Evolutionary conservation across 202 grass and related monocot species (phyloP), one percentile per base, ranked within the genome.

Genomic region (Brachypodium distachyon): DNA sequence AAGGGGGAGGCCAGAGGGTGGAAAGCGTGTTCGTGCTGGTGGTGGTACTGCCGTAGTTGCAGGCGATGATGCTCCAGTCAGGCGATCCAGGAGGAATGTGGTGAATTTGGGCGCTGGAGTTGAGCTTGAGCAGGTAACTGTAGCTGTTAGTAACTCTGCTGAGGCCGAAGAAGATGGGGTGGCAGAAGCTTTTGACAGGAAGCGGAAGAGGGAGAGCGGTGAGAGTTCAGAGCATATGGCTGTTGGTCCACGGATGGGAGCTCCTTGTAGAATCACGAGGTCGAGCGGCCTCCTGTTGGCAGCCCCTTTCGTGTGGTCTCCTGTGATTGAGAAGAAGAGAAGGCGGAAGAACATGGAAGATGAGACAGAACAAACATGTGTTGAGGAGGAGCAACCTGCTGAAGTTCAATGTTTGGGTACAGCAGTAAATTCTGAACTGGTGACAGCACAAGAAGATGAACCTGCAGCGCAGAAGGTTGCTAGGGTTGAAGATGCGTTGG

Each of bases 311-410:
- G 13, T 73, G 50, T 22, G 21, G 10, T 46, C 67, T 59, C 80
- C 47, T 37, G 19, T 27, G 19, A 34, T 55, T 43, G 80, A 74
- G 68, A 83, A 77, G 21, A 87, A 79, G 68, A 61, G 36, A 54
- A 43, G 36, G 14, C 28, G 26, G 59, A 59, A 41, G 13, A 87
- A 68, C 42, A 43, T 34, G 23, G 27, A 16, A 28, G 68, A 22
- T 38, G 40, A 4, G 18, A 44, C 73, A 8, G 62, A 52, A 25
- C 34, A 73, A 22, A 23, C 11, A 31, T 68, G 1, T 67, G 36
- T 51, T 22, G n/a, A n/a, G n/a, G 46, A 78, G 47, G 32, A 72
- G 8, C 64, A 82, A 23, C 21, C 13, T 47, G 14, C 36, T 55
- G 5, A 56, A 36, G 49, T 12, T 69, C 60, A 74, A 19, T 52